Base-by-base conservation (phyloP, 2,329 filamentous ascomycete genomes). In the Fusarium odoratissimum region DNA sequence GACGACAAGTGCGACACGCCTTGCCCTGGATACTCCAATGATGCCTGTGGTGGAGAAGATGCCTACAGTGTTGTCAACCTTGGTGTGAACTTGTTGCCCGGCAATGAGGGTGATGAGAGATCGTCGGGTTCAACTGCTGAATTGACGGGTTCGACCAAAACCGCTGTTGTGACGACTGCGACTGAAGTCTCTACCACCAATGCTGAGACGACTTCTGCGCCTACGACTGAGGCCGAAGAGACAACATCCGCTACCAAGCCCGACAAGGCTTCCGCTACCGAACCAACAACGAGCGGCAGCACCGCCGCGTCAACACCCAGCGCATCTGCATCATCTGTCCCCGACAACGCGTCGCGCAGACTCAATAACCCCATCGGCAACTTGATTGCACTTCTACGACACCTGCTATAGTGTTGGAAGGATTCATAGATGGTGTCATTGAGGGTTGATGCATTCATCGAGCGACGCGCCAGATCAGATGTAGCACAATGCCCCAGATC, bases 31-130 rank as follows among this genome's bases (percentile, higher is more conserved):
- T 76, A 66, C 23, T 1, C 19, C 9, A 10, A 2, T 1, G 59
- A 73, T 1, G 65, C 71, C 3, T 76, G 73, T 45, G 74, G 74
- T 19, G 64, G 71, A 30, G 11, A 45, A 4, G 19, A 49, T 19
- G 42, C 45, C 25, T 74, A 61, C 14, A 67, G 63, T 8, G 73
- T 76, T 5, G 58, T 54, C 21, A 76, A 76, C 38, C 54, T 44
- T 0, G 73, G 73, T 9, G 2, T 61, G 1, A 2, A 69, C 5
- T 1, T 73, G 6, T 3, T 14, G 2, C 54, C 64, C 13, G 52
- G 23, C 3, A 40, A 66, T 19, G 68, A 72, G 13, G 51, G 41
- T 2, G 52, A 19, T 2, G 8, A 40, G 12, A 19, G 17, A 2
- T 21, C 23, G 2, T 40, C 49, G 19, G 49, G 33, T 3, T 17